These are phyloP conservation scores for Ascocoryne sarcoides DNA, from an alignment of 2,329 filamentous ascomycete species.

Conservation along the genomic window DNA sequence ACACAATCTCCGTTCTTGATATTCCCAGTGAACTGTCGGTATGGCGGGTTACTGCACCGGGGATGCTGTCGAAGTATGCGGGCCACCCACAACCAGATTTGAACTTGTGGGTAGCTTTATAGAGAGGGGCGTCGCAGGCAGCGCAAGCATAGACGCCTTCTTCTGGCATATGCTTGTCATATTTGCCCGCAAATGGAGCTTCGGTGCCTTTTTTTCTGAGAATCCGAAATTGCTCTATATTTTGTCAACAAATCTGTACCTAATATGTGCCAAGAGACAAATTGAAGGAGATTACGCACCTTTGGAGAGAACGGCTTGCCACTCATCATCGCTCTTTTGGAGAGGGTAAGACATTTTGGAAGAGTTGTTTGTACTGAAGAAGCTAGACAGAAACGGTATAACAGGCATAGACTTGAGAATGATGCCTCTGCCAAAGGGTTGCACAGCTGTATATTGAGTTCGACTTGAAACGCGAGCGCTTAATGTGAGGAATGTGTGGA, in stretches of 20 bases:
- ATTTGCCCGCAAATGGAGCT: constrained; percentile 67
- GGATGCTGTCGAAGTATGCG: constrained; percentile 92
- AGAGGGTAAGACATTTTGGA: constrained; percentile 67
- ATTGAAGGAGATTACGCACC: too few relatives aligned
- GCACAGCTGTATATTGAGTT: constrained; percentile 25
- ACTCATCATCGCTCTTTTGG: constrained; percentile 72
- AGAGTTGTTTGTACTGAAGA: constrained; percentile 55
- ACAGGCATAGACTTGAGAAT: constrained; percentile 58
- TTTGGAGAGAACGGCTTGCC: constrained; percentile 73
- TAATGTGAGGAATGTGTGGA: constrained; percentile 39
- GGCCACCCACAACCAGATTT: constrained; percentile 96
- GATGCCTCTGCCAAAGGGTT: constrained; percentile 30
- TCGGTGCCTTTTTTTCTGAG: constrained; percentile 92
- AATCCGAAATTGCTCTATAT: constrained; percentile 84
- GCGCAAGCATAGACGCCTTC: constrained; percentile 80
- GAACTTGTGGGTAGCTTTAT: constrained; percentile 92
- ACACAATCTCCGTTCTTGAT: constrained; percentile 85
- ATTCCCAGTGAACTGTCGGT: constrained; percentile 73
- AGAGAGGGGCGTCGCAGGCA: constrained; percentile 78
- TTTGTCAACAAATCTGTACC: too few relatives aligned
- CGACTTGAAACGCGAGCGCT: constrained; percentile 22
- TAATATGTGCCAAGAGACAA: too few relatives aligned
- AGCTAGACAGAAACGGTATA: constrained; percentile 67
- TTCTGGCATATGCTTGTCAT: constrained; percentile 74
- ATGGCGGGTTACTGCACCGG: constrained; percentile 78